phyloP scores from a whole-genome alignment of 371 early-diverging fungal genomes.

The Mucor irregularis region DNA sequence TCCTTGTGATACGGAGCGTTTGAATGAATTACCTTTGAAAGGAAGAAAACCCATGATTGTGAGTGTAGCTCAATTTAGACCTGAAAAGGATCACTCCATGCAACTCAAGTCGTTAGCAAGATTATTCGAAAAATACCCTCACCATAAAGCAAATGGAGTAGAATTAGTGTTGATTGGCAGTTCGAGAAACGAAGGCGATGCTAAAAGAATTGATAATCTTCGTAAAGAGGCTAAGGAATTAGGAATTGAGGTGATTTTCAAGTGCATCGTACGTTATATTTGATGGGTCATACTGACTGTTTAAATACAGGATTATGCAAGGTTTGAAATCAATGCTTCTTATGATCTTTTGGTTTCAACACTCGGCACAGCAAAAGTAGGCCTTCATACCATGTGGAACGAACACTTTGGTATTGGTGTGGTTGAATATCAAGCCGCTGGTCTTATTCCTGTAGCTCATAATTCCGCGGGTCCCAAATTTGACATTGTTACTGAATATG shows the following conservation, averaged over 20 bases:
- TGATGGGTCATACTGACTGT: no score
- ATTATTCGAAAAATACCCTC: constrained; percentile 53
- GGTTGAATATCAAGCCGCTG: constrained; percentile 97
- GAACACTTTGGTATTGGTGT: constrained; percentile 98
- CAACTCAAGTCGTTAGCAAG: constrained; percentile 77
- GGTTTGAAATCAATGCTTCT: constrained; percentile 82
- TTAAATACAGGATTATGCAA: constrained; percentile 67
- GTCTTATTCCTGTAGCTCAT: constrained; percentile 88
- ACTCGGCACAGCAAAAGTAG: constrained; percentile 68
- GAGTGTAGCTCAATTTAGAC: constrained; percentile 94
- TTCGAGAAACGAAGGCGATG: constrained; percentile 81
- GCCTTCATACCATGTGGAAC: constrained; percentile 94
- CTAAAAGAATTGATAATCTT: constrained; percentile 66
- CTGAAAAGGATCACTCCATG: constrained; percentile 90
- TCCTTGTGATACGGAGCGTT: constrained; percentile 84
- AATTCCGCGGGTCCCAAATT: constrained; percentile 92
- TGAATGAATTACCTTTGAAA: constrained; percentile 52
- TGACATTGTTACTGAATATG: constrained; percentile 80
- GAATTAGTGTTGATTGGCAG: constrained; percentile 77
- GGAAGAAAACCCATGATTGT: constrained; percentile 64
- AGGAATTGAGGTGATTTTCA: constrained; percentile 61
- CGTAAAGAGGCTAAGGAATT: constrained; percentile 45
- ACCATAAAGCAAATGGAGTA: constrained; percentile 36
- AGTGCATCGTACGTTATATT: no score
- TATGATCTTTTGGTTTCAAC: constrained; percentile 63